Percentiles rank a stretch among this genome's conserved stretches.
These are phyloP conservation scores for Anastatica hierochuntica DNA, from an alignment of 345 rosid genomes.

Conservation along the genomic window DNA sequence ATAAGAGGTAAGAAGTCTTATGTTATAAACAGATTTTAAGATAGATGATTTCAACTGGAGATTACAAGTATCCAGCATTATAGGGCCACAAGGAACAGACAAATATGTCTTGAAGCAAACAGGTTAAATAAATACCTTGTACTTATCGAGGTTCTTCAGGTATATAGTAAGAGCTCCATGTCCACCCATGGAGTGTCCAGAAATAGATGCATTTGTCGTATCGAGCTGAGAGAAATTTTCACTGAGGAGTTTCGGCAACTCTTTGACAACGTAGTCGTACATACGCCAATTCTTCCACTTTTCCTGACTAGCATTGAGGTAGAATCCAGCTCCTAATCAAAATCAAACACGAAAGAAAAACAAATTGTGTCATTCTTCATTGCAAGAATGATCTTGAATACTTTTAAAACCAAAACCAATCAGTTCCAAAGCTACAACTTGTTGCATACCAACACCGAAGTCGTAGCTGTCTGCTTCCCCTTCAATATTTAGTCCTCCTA, in stretches of 20 bases:
- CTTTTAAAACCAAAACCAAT: too few species aligned
- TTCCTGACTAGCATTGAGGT: conserved; percentile 86
- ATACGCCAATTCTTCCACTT: conserved; percentile 95
- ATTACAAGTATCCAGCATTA: too few species aligned
- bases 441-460: conserved; percentile 75
- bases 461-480: conserved; percentile 97
- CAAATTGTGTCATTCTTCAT: not conserved
- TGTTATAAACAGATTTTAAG: too few species aligned
- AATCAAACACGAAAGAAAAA: not conserved
- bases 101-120: too few species aligned
- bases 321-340: conserved; percentile 84
- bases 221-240: conserved; percentile 78
- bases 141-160: conserved; percentile 69
- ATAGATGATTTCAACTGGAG: too few species aligned
- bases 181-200: conserved; percentile 96
- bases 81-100: too few species aligned
- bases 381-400: too few species aligned
- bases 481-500: conserved; percentile 90
- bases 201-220: conserved; percentile 59
- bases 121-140: too few species aligned
- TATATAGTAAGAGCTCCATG: conserved; percentile 89
- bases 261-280: conserved; percentile 91
- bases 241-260: conserved; percentile 61
- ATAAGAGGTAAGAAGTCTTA: too few species aligned
- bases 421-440: not conserved